Conservation (phyloP, 345 rosid species). For the Geranium brycei region DNA sequence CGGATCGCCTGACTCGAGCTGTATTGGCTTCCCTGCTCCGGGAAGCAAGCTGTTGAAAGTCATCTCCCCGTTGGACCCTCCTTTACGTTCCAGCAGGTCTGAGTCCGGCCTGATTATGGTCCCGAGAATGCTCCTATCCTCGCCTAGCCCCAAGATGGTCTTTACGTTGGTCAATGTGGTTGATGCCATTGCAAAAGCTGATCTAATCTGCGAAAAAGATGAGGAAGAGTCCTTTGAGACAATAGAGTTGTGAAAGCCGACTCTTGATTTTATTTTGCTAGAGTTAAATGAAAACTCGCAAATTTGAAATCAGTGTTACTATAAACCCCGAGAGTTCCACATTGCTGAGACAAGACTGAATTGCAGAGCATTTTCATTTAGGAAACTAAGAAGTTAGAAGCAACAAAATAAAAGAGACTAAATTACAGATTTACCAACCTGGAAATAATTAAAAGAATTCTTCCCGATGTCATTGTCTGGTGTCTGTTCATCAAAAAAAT, state of each 20-base stretch:
- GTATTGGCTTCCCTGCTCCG: slow-evolving; percentile 73
- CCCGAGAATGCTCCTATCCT: slow-evolving; percentile 76
- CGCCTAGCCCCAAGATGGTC: slow-evolving; percentile 43
- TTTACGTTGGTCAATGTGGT: slow-evolving; percentile 58
- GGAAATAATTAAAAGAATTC: slow-evolving; percentile 84
- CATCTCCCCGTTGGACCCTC: slow-evolving; percentile 53
- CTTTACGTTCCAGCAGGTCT: slow-evolving; percentile 56
- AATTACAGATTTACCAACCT: slow-evolving; percentile 32
- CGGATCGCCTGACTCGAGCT: slow-evolving; percentile 9
- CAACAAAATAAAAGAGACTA: neutral
- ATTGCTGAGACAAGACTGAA: no score
- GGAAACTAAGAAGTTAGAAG: no score
- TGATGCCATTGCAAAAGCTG: slow-evolving; percentile 86
- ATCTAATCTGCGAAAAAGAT: slow-evolving; percentile 48
- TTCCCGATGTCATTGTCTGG: slow-evolving; percentile 87
- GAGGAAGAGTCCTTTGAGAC: neutral
- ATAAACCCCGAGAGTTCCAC: no score
- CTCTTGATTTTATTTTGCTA: no score
- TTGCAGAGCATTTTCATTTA: no score
- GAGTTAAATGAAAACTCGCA: no score
- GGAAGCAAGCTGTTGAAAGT: slow-evolving; percentile 65
- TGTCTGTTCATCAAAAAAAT: slow-evolving; percentile 28
- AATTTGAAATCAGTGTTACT: no score
- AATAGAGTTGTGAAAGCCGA: no score
- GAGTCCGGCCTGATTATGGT: slow-evolving; percentile 82